Percentiles rank a stretch among this genome's conserved stretches.
phyloP scores from a whole-genome alignment of 306 rosid genomes.

The Macrotyloma uniflorum region DNA sequence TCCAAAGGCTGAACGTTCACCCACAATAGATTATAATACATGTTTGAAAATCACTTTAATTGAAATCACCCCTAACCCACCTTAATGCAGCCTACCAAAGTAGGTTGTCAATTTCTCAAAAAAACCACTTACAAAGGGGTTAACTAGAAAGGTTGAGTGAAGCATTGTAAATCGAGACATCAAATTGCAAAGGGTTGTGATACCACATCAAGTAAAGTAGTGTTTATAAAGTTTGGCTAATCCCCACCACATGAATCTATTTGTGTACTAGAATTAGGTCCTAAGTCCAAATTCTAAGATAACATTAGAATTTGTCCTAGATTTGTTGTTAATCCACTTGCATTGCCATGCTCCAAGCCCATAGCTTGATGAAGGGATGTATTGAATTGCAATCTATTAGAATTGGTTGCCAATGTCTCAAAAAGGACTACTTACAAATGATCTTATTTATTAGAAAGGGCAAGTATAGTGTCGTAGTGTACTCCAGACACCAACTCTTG shows the following conservation, averaged over 20 bases:
- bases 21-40: neutral
- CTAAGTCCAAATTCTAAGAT: neutral
- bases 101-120: neutral
- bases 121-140: neutral
- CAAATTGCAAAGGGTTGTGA: neutral
- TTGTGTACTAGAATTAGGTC: neutral
- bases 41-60: neutral
- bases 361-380: neutral
- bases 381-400: neutral
- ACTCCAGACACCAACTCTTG: too few species aligned
- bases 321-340: neutral
- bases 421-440: neutral
- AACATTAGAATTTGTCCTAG: neutral
- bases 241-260: neutral
- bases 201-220: neutral
- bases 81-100: neutral
- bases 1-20: slow-evolving; percentile 16
- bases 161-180: neutral
- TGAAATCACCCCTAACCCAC: neutral
- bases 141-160: neutral
- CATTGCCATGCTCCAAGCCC: neutral
- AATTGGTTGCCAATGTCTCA: neutral
- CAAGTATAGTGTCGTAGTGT: too few species aligned
- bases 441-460: too few species aligned
- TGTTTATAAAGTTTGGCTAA: neutral